phyloP scores from a whole-genome alignment of 371 early-diverging fungal genomes.

The Haplosporangium sp. region DNA sequence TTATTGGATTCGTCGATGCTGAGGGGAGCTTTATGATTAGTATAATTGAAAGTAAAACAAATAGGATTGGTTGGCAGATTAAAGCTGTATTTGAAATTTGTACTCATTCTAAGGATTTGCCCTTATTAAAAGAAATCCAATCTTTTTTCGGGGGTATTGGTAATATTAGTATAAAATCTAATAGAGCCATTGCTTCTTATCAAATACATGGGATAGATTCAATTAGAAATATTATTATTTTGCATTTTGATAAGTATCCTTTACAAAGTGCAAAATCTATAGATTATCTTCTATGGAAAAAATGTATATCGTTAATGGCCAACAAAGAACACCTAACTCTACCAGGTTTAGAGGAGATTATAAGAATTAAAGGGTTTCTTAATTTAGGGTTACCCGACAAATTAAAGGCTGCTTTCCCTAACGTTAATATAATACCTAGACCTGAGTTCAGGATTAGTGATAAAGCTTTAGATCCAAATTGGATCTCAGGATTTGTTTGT shows the following conservation, averaged over 20 bases:
- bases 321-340: constrained; percentile 3
- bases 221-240: constrained; percentile 15
- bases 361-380: constrained; percentile 2
- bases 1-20: neutral
- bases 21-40: neutral
- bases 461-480: constrained; percentile 3
- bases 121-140: constrained; percentile 7
- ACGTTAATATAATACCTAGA: constrained; percentile 2
- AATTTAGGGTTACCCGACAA: constrained; percentile 10
- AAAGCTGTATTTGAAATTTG: neutral
- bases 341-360: constrained; percentile 1
- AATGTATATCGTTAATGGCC: constrained; percentile 8
- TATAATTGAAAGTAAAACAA: constrained; percentile 2
- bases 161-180: neutral
- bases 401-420: constrained; percentile 10
- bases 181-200: neutral
- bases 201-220: neutral
- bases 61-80: neutral
- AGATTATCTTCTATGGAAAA: constrained; percentile 12
- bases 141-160: constrained; percentile 4
- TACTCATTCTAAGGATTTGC: constrained; percentile 11
- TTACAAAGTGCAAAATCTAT: constrained; percentile 16
- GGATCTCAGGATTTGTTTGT: constrained; percentile 4
- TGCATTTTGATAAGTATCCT: constrained; percentile 26
- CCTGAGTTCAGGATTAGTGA: constrained; percentile 6